Evolutionary conservation across 495 filamentous ascomycete species (phyloP).

Genomic region (Filosporella fistucella): DNA sequence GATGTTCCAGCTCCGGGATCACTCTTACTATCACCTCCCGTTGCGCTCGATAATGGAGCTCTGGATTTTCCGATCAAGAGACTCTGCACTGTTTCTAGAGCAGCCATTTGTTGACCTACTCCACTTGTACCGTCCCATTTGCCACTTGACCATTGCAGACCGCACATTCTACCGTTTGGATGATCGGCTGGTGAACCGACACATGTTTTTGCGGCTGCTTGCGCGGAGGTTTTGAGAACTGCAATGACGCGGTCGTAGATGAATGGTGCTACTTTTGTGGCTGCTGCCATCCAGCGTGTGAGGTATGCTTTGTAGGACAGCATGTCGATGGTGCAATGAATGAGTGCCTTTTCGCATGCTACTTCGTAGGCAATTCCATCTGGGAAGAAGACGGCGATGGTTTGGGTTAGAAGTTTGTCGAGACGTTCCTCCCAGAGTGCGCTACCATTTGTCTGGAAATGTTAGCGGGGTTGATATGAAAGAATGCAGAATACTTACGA

Average conservation of each 20-base stretch:
- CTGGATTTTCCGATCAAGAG: constrained; percentile 6
- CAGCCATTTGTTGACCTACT: constrained; percentile 53
- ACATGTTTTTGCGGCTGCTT: constrained; percentile 62
- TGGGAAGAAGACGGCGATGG: constrained; percentile 48
- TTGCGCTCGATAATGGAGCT: constrained; percentile 38
- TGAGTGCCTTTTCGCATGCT: constrained; percentile 56
- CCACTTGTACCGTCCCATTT: constrained; percentile 45
- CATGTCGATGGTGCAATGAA: constrained; percentile 60
- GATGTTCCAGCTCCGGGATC: constrained; percentile 55
- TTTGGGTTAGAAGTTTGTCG: constrained; percentile 39
- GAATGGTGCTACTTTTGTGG: constrained; percentile 49
- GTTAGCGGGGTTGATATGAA: constrained; percentile 1
- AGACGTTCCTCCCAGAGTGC: constrained; percentile 29
- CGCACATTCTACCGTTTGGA: constrained; percentile 53
- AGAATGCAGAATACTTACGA: constrained; percentile 33
- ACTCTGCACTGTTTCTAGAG: constrained; percentile 42
- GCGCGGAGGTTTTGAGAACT: constrained; percentile 52
- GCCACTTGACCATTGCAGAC: constrained; percentile 54
- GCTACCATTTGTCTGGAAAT: constrained; percentile 46
- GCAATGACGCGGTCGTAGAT: constrained; percentile 35
- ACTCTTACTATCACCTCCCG: constrained; percentile 70
- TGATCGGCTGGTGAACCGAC: constrained; percentile 41
- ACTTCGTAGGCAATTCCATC: constrained; percentile 56
- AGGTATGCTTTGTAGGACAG: constrained; percentile 78
- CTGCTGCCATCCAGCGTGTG: constrained; percentile 65